Evolutionary conservation across 495 filamentous ascomycete genomes (phyloP), one percentile per base, ranked within the genome.

Genomic region (Talaromyces stipitatus): DNA sequence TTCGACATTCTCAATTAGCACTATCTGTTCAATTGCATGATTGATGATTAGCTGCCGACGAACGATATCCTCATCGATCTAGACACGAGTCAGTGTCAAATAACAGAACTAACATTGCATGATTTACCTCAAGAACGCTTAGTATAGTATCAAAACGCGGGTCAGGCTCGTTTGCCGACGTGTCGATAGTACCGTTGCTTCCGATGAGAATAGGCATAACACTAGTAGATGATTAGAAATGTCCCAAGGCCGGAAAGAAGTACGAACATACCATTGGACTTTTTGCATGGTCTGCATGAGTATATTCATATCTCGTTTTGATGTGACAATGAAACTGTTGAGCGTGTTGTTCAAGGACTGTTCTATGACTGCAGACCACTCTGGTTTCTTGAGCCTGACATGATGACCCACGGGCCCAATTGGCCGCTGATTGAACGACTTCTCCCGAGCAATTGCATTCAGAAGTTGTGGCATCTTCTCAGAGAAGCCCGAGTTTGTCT

Each of bases 351-450:
- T 89, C 41, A 96, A 70, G 3, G 79, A 78, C 57, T 77, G 83
- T 65, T 99, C 94, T 8, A 97, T 66, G 52, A 92, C 82, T n/a
- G 78, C 82, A 5, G 86, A 85, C 94, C 94, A 99, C 63, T 88
- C 74, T 5, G 88, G 87, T 58, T 94, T 84, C 23, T 84, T 74
- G 33, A 97, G 69, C 53, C 81, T 83, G 22, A 97, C 76, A 62
- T 90, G 80, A 9, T 81, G 71, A 22, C 90, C 95, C 11, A 97
- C 78, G 0, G 94, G 94, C 0, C 94, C 94, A 30, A 97, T 76
- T 47, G 95, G 94, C 43, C 79, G 87, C 33, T 78, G 72, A 22
- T 71, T 67, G 60, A 94, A 97, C 0, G 83, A 69, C 2, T 55
- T 61, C 53, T 96, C 90, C 41, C 78, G 69, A 5, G 82, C 76